Base-by-base conservation (phyloP, 2,329 filamentous ascomycete genomes). In the Aspergillus sp. region DNA sequence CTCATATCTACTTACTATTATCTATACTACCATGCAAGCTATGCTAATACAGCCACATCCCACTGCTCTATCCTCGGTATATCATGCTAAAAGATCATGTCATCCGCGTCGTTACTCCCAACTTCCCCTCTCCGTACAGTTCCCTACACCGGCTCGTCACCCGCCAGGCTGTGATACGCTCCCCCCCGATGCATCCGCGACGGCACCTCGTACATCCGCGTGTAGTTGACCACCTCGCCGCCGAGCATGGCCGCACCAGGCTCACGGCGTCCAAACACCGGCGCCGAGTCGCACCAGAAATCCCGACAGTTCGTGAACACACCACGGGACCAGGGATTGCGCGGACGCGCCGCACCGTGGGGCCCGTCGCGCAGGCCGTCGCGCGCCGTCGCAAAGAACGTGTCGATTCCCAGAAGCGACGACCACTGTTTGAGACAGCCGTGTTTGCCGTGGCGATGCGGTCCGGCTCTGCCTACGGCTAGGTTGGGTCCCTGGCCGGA, bases 221-320 rank as follows among this genome's bases (percentile, higher is more conserved):
- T 89, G 71, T 96, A 99, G 73, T 96, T 90, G 44, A 99, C 83
- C 36, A 81, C 76, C 63, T 88, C 81, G 2, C 94, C 93, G 13
- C 85, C 89, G 7, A 99, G 74, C 68, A 91, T 75, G 0, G 88
- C 91, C 41, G 80, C 79, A 11, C 92, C 92, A 47, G 83, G 87
- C 63, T 89, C 84, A 52, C 87, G 82, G 62, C 80, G 83, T 10
- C 87, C 85, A 68, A 96, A 93, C 16, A 95, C 71, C 0, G 93
- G 88, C 2, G 89, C 86, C 1, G 89, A 85, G 67, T 97, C 94
- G 64, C 89, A 93, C 90, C 92, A 97, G 70, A 99, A 99, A 72
- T 99, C 95, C 60, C 84, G 87, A 73, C 94, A 99, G 68, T 99
- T 99, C 53, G 86, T 82, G n/a, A 95, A 62, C 36, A 90, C 79